Evolutionary conservation across 192 early-diverging fungal species (phyloP).

Genomic region (Coemansia aciculifera): DNA sequence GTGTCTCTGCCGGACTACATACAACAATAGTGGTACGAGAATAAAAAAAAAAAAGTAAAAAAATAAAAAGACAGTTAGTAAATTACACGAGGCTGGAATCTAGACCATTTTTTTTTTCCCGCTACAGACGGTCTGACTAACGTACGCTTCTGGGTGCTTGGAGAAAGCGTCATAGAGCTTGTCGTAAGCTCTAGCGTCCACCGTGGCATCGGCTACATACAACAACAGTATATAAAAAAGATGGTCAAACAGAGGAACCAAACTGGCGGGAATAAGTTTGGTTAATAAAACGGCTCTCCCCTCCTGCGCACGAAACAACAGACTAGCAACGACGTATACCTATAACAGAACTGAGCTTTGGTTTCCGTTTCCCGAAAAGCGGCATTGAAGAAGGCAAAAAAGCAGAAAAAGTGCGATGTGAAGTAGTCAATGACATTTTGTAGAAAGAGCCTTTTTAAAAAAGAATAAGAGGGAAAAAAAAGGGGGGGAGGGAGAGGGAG

Average conservation of each 20-base stretch:
- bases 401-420: slow-evolving; percentile 18
- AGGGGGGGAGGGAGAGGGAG: background rate
- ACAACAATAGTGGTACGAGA: background rate
- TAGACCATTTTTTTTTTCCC: background rate
- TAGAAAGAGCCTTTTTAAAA: background rate
- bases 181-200: slow-evolving; percentile 33
- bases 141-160: slow-evolving; percentile 43
- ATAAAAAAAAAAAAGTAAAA: background rate
- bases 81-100: background rate
- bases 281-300: background rate
- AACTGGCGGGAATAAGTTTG: background rate
- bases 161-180: slow-evolving; percentile 38
- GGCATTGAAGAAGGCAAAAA: slow-evolving; percentile 47
- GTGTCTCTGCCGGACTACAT: slow-evolving; percentile 33
- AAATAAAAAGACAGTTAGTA: background rate
- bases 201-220: slow-evolving; percentile 40
- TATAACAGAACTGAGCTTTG: slow-evolving; percentile 42
- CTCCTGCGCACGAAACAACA: background rate
- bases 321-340: slow-evolving; percentile 13
- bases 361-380: slow-evolving; percentile 48
- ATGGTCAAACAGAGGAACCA: background rate
- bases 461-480: no score
- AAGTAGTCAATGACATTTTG: slow-evolving; percentile 13
- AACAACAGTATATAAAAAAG: background rate
- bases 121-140: background rate